phyloP scores from a whole-genome alignment of 129 eudicot genomes.

The Centella asiatica region DNA sequence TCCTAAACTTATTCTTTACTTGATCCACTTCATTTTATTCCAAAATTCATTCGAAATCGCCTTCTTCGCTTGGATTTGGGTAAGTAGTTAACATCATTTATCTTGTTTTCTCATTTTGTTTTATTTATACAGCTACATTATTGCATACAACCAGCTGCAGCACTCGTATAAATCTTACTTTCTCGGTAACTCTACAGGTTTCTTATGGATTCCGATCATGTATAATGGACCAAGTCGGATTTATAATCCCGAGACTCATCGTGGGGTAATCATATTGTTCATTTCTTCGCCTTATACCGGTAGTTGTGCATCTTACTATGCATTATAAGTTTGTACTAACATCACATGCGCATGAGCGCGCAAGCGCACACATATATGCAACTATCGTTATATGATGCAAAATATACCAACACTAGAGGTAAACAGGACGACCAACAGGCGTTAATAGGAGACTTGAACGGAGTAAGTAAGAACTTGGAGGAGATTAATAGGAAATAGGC shows the following conservation, averaged over 20 bases:
- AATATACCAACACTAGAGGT: no score
- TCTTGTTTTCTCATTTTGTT: background rate
- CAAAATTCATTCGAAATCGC: conserved; percentile 36
- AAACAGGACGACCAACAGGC: no score
- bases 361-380: no score
- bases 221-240: conserved; percentile 37
- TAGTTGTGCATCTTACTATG: no score
- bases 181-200: conserved; percentile 8
- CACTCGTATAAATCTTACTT: background rate
- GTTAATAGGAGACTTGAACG: no score
- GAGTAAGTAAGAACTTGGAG: no score
- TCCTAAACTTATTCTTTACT: conserved; percentile 23
- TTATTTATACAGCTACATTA: background rate
- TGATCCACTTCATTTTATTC: conserved; percentile 37
- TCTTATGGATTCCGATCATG: conserved; percentile 47
- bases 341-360: no score
- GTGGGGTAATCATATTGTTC: conserved; percentile 27
- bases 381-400: no score
- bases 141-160: background rate
- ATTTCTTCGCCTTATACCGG: no score
- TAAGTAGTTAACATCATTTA: background rate
- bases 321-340: no score
- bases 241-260: conserved; percentile 44
- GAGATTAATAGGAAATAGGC: no score
- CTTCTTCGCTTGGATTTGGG: conserved; percentile 35